Conservation (phyloP, 306 rosid species). For the Ceratonia siliqua region DNA sequence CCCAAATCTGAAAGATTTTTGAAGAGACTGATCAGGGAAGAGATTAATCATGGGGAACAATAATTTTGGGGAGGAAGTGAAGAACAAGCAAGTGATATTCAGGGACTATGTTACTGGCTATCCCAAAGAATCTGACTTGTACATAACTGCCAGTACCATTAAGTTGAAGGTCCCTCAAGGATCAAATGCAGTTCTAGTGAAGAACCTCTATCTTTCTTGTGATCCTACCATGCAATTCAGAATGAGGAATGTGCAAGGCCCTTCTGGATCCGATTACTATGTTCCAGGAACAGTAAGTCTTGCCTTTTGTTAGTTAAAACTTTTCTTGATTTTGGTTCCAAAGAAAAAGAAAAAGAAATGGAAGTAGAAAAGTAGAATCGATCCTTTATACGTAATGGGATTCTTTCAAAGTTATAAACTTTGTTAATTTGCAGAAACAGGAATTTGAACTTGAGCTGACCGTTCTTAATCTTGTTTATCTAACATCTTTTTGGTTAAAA, state of each 20-base stretch:
- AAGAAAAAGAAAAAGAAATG: neutral
- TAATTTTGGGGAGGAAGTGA: constrained; percentile 17
- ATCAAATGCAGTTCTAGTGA: constrained; percentile 15
- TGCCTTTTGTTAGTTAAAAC: neutral
- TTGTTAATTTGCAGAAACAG: neutral
- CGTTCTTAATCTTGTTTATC: neutral
- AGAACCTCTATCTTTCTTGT: constrained; percentile 33
- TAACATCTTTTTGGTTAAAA: neutral
- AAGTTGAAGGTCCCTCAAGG: constrained; percentile 26
- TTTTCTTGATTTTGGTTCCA: neutral
- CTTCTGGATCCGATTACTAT: neutral
- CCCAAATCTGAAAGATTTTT: neutral
- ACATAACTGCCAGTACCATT: neutral
- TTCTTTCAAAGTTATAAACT: neutral
- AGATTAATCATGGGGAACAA: neutral
- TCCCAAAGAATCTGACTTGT: constrained; percentile 35
- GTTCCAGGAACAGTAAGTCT: constrained; percentile 28
- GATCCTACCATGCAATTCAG: constrained; percentile 38
- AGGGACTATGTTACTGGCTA: constrained; percentile 26
- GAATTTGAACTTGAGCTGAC: neutral
- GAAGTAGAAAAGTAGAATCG: neutral
- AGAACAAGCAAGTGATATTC: constrained; percentile 33
- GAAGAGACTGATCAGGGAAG: neutral
- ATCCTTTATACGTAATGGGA: no score
- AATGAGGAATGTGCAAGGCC: constrained; percentile 11